Base-by-base conservation (phyloP, 805 yeast genomes). In the Barnettozyma sucrosica region DNA sequence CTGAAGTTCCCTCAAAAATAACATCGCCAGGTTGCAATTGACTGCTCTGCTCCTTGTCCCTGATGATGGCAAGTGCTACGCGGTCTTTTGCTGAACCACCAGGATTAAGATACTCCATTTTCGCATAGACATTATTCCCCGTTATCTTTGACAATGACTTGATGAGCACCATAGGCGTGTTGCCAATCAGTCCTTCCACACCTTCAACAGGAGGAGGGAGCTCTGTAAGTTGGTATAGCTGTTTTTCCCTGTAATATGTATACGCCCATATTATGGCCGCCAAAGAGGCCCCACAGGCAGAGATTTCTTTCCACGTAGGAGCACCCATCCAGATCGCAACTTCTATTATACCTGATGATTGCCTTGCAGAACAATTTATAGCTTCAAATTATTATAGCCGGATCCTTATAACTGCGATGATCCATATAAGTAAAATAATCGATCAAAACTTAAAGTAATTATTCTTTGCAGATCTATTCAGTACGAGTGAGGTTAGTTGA, bases 71-170 rank as follows among this genome's bases (percentile, higher is more conserved):
- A 19, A 86, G 67, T 0, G 98, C 98, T 18, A 93, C 96, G 39
- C 99, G 71, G 62, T 92, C 99, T 56, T 92, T 92, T 5, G 98
- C 96, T 44, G 95, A 85, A 0, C 98, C 98, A 1, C 92, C 99
- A 0, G 98, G 97, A 59, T 92, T 93, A 52, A 74, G 65, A 46
- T 88, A 68, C 64, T 92, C 99, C 51, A 90, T 63, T 59, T 92
- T 92, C 33, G 96, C 98, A 62, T 80, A 87, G 4, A 92, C 79
- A 37, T 85, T 82, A 59, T 92, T 83, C 0, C 95, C 95, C 0
- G 96, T 88, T 11, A 74, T 65, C 13, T 71, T 65, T 1, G 93
- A 81, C 11, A 92, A 71, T 0, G 95, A 83, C 53, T 77, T 75
- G 41, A 92, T 75, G 52, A 77, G 76, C 16, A 92, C 81, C 64